These are phyloP conservation scores for Hanseniaspora jakobsenii DNA, from an alignment of 805 yeast species.

Conservation along the genomic window DNA sequence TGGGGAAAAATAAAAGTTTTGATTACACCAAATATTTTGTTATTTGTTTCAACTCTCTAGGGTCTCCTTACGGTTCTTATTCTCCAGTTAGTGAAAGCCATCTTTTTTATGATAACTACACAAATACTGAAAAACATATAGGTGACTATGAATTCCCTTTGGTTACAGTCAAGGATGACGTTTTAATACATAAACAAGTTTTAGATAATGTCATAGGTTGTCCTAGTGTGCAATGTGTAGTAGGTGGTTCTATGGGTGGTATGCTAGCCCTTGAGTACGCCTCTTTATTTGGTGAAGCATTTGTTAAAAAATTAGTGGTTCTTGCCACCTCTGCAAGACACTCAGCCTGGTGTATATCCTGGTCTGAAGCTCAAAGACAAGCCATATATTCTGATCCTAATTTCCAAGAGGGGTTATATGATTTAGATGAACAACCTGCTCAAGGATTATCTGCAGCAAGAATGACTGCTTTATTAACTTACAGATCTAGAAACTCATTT, in stretches of 20 bases:
- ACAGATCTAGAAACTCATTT: constrained; percentile 82
- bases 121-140: constrained; percentile 58
- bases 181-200: constrained; percentile 60
- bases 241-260: constrained; percentile 99
- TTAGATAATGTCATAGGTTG: constrained; percentile 41
- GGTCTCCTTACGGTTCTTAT: constrained; percentile 93
- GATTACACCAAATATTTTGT: constrained; percentile 82
- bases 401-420: constrained; percentile 80
- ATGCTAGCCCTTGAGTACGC: constrained; percentile 89
- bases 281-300: constrained; percentile 44
- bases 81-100: constrained; percentile 49
- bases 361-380: constrained; percentile 98
- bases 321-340: constrained; percentile 90
- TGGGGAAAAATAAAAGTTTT: constrained; percentile 64
- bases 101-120: constrained; percentile 34
- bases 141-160: constrained; percentile 95
- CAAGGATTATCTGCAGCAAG: constrained; percentile 91
- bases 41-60: constrained; percentile 81
- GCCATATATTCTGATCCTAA: constrained; percentile 91
- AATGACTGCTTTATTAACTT: constrained; percentile 90
- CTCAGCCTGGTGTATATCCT: constrained; percentile 96
- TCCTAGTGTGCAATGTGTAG: constrained; percentile 64
- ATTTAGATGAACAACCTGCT: constrained; percentile 64
- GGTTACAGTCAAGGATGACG: constrained; percentile 88
- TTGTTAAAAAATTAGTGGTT: constrained; percentile 62